A percentile compares a stretch with the other conserved stretches of the same genome.
Conservation (phyloP, 73 alveolate species). For the Paramecium sexaurelia region DNA sequence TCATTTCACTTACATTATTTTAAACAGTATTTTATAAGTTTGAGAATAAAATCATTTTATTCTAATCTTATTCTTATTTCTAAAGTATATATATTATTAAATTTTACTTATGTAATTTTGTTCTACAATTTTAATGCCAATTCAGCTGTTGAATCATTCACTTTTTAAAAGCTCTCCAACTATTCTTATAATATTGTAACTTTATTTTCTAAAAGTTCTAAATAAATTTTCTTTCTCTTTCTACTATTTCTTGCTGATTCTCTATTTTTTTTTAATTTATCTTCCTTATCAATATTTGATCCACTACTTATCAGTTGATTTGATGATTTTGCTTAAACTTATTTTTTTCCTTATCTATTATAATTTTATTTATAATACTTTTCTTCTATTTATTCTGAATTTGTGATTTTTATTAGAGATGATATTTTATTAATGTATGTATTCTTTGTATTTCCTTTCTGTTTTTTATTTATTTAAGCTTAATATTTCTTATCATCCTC, state of each 20-base stretch:
- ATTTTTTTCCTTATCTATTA: neutral
- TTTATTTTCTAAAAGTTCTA: slow-evolving; percentile 70
- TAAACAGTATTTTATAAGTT: slow-evolving; percentile 45
- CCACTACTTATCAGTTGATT: neutral
- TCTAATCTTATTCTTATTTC: slow-evolving; percentile 61
- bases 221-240: slow-evolving; percentile 79
- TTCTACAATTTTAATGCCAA: neutral
- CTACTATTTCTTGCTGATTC: slow-evolving; percentile 83
- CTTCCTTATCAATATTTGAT: slow-evolving; percentile 43
- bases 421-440: slow-evolving; percentile 27
- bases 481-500: neutral
- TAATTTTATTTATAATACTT: neutral
- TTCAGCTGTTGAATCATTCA: neutral
- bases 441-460: slow-evolving; percentile 35
- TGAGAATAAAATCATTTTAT: slow-evolving; percentile 37
- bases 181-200: slow-evolving; percentile 37
- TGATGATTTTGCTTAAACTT: slow-evolving; percentile 10
- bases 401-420: neutral
- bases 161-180: slow-evolving; percentile 14
- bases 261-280: slow-evolving; percentile 75
- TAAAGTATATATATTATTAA: neutral
- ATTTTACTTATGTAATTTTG: neutral
- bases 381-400: neutral
- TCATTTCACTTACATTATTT: slow-evolving; percentile 58
- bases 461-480: neutral